These are phyloP conservation scores for Syzygium aromaticum DNA, from an alignment of 345 rosid species.

Conservation along the genomic window DNA sequence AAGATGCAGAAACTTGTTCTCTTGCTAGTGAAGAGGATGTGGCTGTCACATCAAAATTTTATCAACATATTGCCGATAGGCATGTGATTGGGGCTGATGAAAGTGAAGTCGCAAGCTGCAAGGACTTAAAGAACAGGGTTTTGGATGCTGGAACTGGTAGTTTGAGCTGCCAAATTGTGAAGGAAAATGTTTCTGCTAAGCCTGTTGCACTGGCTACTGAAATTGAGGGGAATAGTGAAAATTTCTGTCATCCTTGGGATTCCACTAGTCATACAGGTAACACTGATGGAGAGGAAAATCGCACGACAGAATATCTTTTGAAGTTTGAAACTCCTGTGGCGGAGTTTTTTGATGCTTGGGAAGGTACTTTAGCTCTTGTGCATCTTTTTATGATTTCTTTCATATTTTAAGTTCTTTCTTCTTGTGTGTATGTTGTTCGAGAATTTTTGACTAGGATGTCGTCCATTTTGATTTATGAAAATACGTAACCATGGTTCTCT, in stretches of 20 bases:
- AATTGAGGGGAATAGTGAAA: slow-evolving; percentile 24
- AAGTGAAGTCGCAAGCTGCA: background rate
- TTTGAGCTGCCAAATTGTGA: slow-evolving; percentile 10
- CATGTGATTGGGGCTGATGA: background rate
- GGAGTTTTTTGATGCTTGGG: slow-evolving; percentile 77
- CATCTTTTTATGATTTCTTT: background rate
- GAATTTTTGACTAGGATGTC: background rate
- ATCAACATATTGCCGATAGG: slow-evolving; percentile 13
- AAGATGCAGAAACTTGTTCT: slow-evolving; percentile 10
- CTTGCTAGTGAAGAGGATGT: slow-evolving; percentile 8
- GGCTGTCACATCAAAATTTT: slow-evolving; percentile 19
- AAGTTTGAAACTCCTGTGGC: slow-evolving; percentile 20
- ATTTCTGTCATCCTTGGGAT: slow-evolving; percentile 35
- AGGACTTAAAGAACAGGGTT: background rate
- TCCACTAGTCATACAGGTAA: slow-evolving; percentile 45
- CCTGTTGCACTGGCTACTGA: slow-evolving; percentile 12
- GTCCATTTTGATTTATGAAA: background rate
- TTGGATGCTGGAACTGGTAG: slow-evolving; percentile 13
- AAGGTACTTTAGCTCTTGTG: slow-evolving; percentile 38
- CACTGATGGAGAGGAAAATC: slow-evolving; percentile 37
- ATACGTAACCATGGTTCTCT: background rate
- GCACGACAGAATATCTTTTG: slow-evolving; percentile 20
- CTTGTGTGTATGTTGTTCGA: background rate
- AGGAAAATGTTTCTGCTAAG: slow-evolving; percentile 22
- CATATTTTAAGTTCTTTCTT: background rate